phyloP scores from a whole-genome alignment of 1,284 basidiomycete species.

The Microbotryum scabiosae region DNA sequence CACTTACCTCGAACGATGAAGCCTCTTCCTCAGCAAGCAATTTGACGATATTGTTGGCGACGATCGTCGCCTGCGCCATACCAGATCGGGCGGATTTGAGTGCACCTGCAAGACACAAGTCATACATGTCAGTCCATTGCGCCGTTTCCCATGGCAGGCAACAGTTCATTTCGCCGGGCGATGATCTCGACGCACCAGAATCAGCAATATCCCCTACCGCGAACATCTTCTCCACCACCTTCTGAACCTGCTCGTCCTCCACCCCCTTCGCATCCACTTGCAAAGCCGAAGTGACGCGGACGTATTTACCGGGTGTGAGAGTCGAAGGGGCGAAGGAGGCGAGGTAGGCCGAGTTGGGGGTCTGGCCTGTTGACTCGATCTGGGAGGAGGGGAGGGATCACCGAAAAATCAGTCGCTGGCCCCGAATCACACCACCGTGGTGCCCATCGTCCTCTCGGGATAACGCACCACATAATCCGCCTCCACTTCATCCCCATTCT shows the following conservation, averaged over 20 bases:
- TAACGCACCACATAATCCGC: conserved; percentile 55
- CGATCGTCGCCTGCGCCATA: conserved; percentile 33
- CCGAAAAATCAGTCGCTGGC: not conserved
- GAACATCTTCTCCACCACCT: conserved; percentile 52
- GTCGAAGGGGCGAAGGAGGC: conserved; percentile 43
- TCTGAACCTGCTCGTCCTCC: conserved; percentile 40
- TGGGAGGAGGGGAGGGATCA: conserved; percentile 36
- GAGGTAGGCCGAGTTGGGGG: conserved; percentile 56
- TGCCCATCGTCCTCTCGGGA: no score
- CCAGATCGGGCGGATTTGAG: conserved; percentile 49
- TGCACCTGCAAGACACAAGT: no score
- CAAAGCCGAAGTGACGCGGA: conserved; percentile 17
- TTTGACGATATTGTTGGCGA: conserved; percentile 38
- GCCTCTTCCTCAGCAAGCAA: conserved; percentile 31
- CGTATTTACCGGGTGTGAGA: conserved; percentile 18
- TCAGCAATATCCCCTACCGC: conserved; percentile 61
- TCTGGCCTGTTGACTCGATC: conserved; percentile 67
- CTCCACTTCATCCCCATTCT: conserved; percentile 52
- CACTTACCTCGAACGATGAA: conserved; percentile 1
- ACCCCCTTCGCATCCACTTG: conserved; percentile 34
- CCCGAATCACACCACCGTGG: not conserved
- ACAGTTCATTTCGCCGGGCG: no score
- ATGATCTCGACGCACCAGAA: conserved; percentile 17
- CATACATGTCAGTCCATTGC: no score
- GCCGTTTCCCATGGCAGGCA: no score